Conservation (phyloP, 108 stramenopile genomes). For the Parietichytrium sp. region DNA sequence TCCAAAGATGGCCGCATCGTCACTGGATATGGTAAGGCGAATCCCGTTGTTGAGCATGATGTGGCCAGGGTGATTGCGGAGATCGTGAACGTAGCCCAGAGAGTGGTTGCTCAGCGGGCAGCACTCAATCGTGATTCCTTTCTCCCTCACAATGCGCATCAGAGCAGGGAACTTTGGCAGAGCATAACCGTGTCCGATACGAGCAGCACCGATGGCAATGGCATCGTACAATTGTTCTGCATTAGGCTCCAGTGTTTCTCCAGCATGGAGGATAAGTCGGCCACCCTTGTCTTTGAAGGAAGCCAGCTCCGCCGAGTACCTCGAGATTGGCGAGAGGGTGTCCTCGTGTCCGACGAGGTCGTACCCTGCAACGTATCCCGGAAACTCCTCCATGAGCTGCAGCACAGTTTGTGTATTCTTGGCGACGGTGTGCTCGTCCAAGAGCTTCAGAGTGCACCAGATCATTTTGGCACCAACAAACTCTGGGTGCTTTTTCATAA, state of each 20-base stretch:
- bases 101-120: conserved; percentile 35
- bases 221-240: conserved; percentile 24
- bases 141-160: conserved; percentile 24
- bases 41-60: conserved; percentile 31
- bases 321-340: not conserved
- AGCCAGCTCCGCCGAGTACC: conserved; percentile 1
- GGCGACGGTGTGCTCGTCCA: not conserved
- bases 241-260: conserved; percentile 32
- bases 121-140: conserved; percentile 26
- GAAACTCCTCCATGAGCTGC: not conserved
- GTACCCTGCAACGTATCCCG: conserved; percentile 22
- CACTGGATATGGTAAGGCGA: not conserved
- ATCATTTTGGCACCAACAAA: conserved; percentile 37
- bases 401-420: not conserved
- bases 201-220: not conserved
- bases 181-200: conserved; percentile 38
- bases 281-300: conserved; percentile 30
- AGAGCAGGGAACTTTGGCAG: conserved; percentile 24
- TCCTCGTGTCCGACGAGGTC: conserved; percentile 38
- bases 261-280: conserved; percentile 24
- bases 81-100: conserved; percentile 11
- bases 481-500: not conserved
- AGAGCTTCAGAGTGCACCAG: not conserved
- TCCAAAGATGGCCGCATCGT: conserved; percentile 33
- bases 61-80: conserved; percentile 26